Conservation (phyloP, 1,284 basidiomycete species). For the Fomitopsis pinicola region DNA sequence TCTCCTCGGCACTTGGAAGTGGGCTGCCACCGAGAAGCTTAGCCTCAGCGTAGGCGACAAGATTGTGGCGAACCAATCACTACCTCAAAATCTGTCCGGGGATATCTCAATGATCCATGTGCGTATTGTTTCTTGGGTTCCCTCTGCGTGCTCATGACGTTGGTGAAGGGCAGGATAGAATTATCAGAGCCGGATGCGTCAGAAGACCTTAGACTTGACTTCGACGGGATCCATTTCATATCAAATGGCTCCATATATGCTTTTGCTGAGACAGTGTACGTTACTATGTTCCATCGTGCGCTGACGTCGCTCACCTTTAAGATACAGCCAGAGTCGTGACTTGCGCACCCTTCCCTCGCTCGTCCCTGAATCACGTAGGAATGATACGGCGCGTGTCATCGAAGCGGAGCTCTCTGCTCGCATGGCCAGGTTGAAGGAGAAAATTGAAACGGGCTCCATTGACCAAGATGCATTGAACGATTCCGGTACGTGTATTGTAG, state of each 20-base stretch:
- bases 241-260: conserved; percentile 78
- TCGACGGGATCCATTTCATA: conserved; percentile 77
- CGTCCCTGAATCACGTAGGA: conserved; percentile 49
- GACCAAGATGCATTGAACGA: conserved; percentile 32
- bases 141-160: neutral
- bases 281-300: conserved; percentile 1
- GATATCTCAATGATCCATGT: conserved; percentile 63
- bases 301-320: conserved; percentile 8
- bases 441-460: conserved; percentile 59
- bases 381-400: conserved; percentile 61
- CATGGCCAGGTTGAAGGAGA: conserved; percentile 53
- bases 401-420: conserved; percentile 61
- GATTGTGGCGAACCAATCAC: conserved; percentile 29
- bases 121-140: conserved; percentile 21
- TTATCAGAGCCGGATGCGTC: conserved; percentile 45
- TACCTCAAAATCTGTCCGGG: conserved; percentile 30
- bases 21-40: conserved; percentile 58
- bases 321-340: conserved; percentile 50
- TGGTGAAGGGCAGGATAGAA: conserved; percentile 65
- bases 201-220: conserved; percentile 62
- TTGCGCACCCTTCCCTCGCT: conserved; percentile 65
- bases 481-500: neutral
- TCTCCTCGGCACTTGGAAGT: conserved; percentile 60
- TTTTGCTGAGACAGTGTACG: conserved; percentile 63
- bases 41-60: conserved; percentile 65